Conservation (phyloP, 805 yeast genomes). For the Sugiyamaella smithiae region DNA sequence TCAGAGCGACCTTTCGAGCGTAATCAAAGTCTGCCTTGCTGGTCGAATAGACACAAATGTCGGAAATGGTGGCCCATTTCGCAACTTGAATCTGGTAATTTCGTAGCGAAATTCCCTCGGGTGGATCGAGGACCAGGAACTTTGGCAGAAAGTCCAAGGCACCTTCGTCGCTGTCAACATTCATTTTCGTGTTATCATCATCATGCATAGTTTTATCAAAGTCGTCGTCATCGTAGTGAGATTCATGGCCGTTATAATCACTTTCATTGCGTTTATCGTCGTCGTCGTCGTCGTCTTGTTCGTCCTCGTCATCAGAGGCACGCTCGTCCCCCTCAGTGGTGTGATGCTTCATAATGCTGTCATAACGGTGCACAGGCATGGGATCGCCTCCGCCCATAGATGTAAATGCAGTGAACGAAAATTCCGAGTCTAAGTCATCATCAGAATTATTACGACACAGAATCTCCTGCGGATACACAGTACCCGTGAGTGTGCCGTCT, state of each 20-base stretch:
- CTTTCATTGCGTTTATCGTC: neutral
- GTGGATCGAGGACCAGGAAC: slow-evolving; percentile 63
- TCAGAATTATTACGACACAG: slow-evolving; percentile 13
- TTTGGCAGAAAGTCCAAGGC: slow-evolving; percentile 41
- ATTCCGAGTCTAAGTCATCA: slow-evolving; percentile 8
- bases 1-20: slow-evolving; percentile 19
- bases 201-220: neutral
- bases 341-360: neutral
- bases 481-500: slow-evolving; percentile 26
- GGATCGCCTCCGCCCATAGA: neutral
- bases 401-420: slow-evolving; percentile 1
- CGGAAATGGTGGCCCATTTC: slow-evolving; percentile 72
- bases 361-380: neutral
- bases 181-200: neutral
- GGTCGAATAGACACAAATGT: slow-evolving; percentile 72
- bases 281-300: neutral
- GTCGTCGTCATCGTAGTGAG: neutral
- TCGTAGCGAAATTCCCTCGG: slow-evolving; percentile 69
- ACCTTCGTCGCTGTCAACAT: neutral
- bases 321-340: neutral
- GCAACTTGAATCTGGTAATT: slow-evolving; percentile 84
- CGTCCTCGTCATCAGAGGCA: neutral
- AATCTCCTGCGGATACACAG: slow-evolving; percentile 26
- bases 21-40: slow-evolving; percentile 32
- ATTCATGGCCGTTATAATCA: neutral